Base-by-base conservation (phyloP, 805 yeast species). In the Scheffersomyces lignosus region DNA sequence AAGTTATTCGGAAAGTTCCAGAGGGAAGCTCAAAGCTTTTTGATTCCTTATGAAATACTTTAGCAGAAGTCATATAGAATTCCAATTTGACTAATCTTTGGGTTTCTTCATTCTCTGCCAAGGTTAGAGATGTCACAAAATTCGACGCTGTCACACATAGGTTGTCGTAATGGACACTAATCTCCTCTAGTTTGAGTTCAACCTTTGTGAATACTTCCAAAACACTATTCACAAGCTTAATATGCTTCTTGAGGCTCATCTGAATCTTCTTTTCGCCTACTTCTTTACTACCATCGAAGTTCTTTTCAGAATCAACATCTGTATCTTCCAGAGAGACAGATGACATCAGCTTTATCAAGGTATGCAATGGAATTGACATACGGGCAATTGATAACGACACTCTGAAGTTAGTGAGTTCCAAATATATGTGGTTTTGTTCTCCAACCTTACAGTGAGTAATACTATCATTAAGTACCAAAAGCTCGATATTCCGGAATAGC, bases 1-100 rank as follows among this genome's bases (percentile, higher is more conserved):
- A 45, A 29, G 34, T 46, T 4, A 48, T 38, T 25, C 48, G 37
- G 41, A 60, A 46, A 1, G 71, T 52, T 10, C 59, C 56, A 3
- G 72, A 58, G 0, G 72, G 73, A 5, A 68, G 32, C 20, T 62
- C 70, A 25, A 69, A 37, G 37, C 66, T 57, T 27, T 49, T 51
- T 31, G 57, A 51, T 12, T 48, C 62, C 8, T 51, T 41, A 30
- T 69, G 67, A 30, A 36, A 51, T 4, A 67, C 12, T 31, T 48
- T 58, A 9, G 52, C 51, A 2, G 64, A 49, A 1, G 71, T 59
- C 18, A 63, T 29, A 39, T 60, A 59, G 20, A 51, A 38, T 15
- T 44, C 51, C 24, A 20, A 20, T 10, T 20, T 20, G 35, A 47
- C 25, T 7, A 26, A 27, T 25, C 28, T 40, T 22, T 16, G 36